These are phyloP conservation scores for Botrytis paeoniae DNA, from an alignment of 2,329 filamentous ascomycete species.

Conservation along the genomic window DNA sequence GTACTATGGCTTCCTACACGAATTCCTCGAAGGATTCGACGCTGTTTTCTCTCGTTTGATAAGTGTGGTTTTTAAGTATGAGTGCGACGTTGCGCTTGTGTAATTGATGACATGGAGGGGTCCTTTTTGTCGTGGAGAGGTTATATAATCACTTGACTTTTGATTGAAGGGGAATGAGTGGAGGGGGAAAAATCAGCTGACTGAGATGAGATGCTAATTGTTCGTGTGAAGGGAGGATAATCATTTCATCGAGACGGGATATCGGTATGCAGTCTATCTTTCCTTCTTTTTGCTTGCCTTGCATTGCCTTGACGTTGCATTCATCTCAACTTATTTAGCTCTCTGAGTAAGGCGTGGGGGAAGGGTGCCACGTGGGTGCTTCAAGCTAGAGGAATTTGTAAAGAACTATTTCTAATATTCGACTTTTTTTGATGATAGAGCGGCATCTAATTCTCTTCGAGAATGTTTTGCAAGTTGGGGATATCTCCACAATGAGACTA, in stretches of 20 bases:
- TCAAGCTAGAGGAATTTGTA: slow-evolving; percentile 14
- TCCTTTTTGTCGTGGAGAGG: background rate
- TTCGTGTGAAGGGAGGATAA: slow-evolving; percentile 35
- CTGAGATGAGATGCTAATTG: background rate
- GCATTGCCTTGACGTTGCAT: slow-evolving; percentile 7
- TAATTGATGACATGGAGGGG: slow-evolving; percentile 16
- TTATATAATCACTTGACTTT: background rate
- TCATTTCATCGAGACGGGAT: slow-evolving; percentile 40
- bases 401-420: slow-evolving; percentile 20
- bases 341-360: slow-evolving; percentile 8
- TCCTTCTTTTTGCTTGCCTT: background rate
- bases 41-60: background rate
- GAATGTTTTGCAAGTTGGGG: slow-evolving; percentile 36
- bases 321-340: slow-evolving; percentile 8
- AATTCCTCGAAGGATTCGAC: background rate
- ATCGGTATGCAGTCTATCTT: slow-evolving; percentile 26
- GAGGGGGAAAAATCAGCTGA: background rate
- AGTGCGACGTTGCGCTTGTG: slow-evolving; percentile 2
- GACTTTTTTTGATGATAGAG: slow-evolving; percentile 19
- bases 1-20: background rate
- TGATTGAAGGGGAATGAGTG: slow-evolving; percentile 1
- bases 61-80: background rate
- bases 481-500: slow-evolving; percentile 41
- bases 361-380: background rate
- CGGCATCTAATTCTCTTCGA: slow-evolving; percentile 30